These are phyloP conservation scores for Yarrowia yakushimensis DNA, from an alignment of 805 yeast genomes.

Conservation along the genomic window DNA sequence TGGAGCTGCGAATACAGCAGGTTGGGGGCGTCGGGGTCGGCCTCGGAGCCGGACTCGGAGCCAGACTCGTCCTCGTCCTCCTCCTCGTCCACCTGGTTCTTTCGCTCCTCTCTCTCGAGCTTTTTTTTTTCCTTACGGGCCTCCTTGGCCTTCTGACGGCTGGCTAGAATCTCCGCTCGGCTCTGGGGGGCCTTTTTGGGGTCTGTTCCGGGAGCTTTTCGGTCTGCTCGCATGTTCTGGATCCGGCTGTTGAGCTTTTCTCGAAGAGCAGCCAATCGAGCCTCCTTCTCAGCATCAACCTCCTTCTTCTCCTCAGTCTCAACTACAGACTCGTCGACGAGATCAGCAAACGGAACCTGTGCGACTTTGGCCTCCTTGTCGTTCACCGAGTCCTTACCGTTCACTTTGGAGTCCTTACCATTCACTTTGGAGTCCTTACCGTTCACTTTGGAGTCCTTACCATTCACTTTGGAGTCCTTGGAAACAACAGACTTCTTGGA, in stretches of 20 bases:
- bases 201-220: slow-evolving; percentile 89
- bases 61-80: slow-evolving; percentile 37
- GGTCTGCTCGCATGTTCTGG: slow-evolving; percentile 61
- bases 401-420: not conserved
- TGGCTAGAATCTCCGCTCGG: slow-evolving; percentile 72
- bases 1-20: slow-evolving; percentile 15
- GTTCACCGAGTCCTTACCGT: not conserved
- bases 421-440: not conserved
- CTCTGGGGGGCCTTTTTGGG: slow-evolving; percentile 78
- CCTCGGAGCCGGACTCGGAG: slow-evolving; percentile 7
- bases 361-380: slow-evolving; percentile 27
- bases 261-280: slow-evolving; percentile 61
- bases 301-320: slow-evolving; percentile 24
- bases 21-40: slow-evolving; percentile 28
- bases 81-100: slow-evolving; percentile 39
- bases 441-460: slow-evolving; percentile 27
- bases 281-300: slow-evolving; percentile 30
- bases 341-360: slow-evolving; percentile 9
- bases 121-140: slow-evolving; percentile 43
- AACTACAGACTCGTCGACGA: slow-evolving; percentile 31
- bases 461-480: slow-evolving; percentile 1
- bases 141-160: slow-evolving; percentile 52
- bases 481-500: not conserved
- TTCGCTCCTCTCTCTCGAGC: slow-evolving; percentile 26
- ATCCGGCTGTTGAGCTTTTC: slow-evolving; percentile 78